These are phyloP conservation scores for Boeremia lycopersici DNA, from an alignment of 2,329 filamentous ascomycete genomes.

Conservation along the genomic window DNA sequence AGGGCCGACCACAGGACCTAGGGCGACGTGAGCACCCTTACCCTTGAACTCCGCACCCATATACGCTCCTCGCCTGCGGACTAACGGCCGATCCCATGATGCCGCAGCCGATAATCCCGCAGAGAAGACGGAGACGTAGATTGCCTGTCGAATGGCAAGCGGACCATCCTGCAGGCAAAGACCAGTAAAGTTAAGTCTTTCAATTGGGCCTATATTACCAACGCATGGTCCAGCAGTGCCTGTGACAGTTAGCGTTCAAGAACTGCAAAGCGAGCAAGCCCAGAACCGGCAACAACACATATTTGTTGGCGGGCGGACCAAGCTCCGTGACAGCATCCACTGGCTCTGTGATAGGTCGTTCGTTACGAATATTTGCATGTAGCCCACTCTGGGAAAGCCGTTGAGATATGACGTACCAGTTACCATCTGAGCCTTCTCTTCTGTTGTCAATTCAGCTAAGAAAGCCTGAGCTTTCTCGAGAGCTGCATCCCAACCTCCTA, in stretches of 20 bases:
- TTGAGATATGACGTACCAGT: slow-evolving; percentile 22
- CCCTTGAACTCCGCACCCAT: slow-evolving; percentile 11
- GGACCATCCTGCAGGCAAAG: slow-evolving; percentile 51
- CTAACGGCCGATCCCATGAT: slow-evolving; percentile 5
- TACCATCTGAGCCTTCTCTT: slow-evolving; percentile 36
- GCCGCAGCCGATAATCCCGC: slow-evolving; percentile 7
- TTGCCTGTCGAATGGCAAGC: slow-evolving; percentile 39
- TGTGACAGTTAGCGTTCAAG: slow-evolving; percentile 1
- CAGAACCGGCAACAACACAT: too few species aligned
- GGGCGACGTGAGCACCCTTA: slow-evolving; percentile 45
- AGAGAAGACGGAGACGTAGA: slow-evolving; percentile 7
- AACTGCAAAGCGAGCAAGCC: too few species aligned
- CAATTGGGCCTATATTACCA: slow-evolving; percentile 46
- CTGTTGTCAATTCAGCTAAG: slow-evolving; percentile 25
- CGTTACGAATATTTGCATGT: too few species aligned
- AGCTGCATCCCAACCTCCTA: slow-evolving; percentile 36
- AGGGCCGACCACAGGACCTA: slow-evolving; percentile 58
- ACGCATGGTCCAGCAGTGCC: slow-evolving; percentile 37
- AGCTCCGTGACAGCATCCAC: too few species aligned
- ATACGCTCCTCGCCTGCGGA: slow-evolving; percentile 3
- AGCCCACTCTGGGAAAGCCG: too few species aligned
- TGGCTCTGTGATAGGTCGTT: too few species aligned
- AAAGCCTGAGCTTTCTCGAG: slow-evolving; percentile 30
- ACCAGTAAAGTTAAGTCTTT: slow-evolving; percentile 47
- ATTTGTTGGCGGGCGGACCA: too few species aligned